Percentiles rank a stretch among this genome's conserved stretches.
phyloP scores from a whole-genome alignment of 441 rosid species.

The Populus hybrid region DNA sequence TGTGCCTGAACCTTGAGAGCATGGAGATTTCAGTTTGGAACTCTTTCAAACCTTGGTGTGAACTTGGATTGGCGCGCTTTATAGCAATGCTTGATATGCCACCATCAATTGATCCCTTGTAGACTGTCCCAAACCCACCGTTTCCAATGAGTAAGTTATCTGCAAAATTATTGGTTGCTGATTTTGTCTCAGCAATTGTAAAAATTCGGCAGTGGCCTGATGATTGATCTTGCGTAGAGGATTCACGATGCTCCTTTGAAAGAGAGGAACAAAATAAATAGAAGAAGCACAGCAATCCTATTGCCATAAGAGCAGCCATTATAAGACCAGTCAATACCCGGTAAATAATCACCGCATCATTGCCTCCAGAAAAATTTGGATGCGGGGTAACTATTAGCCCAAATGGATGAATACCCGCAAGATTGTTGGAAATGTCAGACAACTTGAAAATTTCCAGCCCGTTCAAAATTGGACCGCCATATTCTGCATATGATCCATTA shows the following conservation, averaged over 20 bases:
- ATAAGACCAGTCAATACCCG: too few relatives aligned
- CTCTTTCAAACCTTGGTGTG: constrained; percentile 16
- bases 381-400: background rate
- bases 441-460: constrained; percentile 36
- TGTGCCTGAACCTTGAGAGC: constrained; percentile 83
- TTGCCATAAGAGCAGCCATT: background rate
- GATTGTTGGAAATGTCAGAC: constrained; percentile 15
- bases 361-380: background rate
- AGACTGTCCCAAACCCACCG: constrained; percentile 27
- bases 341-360: background rate
- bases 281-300: background rate
- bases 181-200: constrained; percentile 32
- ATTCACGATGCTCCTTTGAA: constrained; percentile 24
- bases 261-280: constrained; percentile 3
- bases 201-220: constrained; percentile 73
- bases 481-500: background rate
- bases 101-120: background rate
- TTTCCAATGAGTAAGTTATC: constrained; percentile 16
- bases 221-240: constrained; percentile 48
- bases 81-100: constrained; percentile 34
- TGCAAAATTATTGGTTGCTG: constrained; percentile 23
- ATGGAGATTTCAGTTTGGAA: constrained; percentile 85
- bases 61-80: constrained; percentile 40
- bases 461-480: constrained; percentile 20
- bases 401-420: constrained; percentile 26